A percentile compares a stretch with the other conserved stretches of the same genome.
Evolutionary conservation across 176 grass and related monocot species (phyloP).

Genomic region (Eremochloa ophiuroides): DNA sequence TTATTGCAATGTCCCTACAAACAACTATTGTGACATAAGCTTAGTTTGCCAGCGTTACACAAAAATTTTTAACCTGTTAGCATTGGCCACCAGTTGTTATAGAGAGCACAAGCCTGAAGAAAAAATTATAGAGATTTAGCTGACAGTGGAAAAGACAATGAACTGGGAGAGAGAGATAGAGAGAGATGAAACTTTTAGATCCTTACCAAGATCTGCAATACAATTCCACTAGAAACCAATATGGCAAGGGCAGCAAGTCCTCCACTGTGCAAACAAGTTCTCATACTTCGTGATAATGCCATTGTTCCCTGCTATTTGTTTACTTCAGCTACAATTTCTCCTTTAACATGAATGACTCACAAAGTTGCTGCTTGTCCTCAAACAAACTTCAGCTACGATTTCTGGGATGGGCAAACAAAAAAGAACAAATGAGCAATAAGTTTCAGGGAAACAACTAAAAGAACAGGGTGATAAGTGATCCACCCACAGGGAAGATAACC

Average conservation of each 20-base stretch:
- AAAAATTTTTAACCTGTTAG: conserved; percentile 58
- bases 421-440: neutral
- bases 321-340: conserved; percentile 2
- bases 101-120: conserved; percentile 75
- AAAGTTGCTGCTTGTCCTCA: neutral
- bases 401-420: neutral
- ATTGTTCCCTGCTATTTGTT: conserved; percentile 20
- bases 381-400: neutral
- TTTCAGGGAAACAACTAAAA: neutral
- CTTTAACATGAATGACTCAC: no score
- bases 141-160: conserved; percentile 2
- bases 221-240: conserved; percentile 68
- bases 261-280: conserved; percentile 63
- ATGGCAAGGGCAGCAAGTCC: conserved; percentile 75
- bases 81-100: conserved; percentile 99
- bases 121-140: neutral
- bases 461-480: neutral
- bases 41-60: neutral
- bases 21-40: neutral
- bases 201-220: conserved; percentile 84
- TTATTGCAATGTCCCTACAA: neutral
- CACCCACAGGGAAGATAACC: neutral
- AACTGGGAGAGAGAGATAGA: neutral
- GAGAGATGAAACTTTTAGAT: neutral
- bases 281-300: conserved; percentile 60